Evolutionary conservation across 176 grass and related monocot genomes (phyloP), one percentile per base, ranked within the genome.

Genomic region (Avena insularis): DNA sequence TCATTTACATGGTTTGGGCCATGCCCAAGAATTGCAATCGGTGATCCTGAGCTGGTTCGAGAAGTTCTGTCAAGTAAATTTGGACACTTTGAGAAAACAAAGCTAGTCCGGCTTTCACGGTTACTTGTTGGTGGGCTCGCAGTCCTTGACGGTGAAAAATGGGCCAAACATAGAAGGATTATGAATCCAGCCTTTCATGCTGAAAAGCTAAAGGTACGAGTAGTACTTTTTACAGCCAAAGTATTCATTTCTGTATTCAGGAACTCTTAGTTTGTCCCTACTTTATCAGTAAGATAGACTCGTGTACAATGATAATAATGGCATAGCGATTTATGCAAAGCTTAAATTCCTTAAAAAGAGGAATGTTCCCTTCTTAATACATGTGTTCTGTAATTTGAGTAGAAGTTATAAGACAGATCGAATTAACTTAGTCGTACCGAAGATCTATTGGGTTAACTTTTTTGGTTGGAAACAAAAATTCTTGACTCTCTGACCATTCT

Each of bases 141-240:
- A 1, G 19, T 38, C 48, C 77, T 90, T 58, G 83, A 93, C 12
- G 89, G 88, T 43, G 82, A 93, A 51, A 79, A 97, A 90, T 97
- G 90, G 94, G 88, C 14, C n/a, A 94, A 89, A 9, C 90, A 89
- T 31, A 86, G 90, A 49, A 90, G 77, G 69, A 94, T 97, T 29
- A 75, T 97, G 75, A 97, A 92, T 66, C 89, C 90, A 45, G 92
- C 92, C 38, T 97, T 97, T 19, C 91, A 89, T 75, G 36, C 85
- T 9, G 92, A 94, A 62, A 94, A 94, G 63, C 38, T 94, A 3
- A 94, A 97, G 90, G 92, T 93, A 61, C 12, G 14, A 36, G 47
- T 54, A 43, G 1, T 20, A 16, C 16, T 43, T 70, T 5, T 4
- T 83, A 40, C 11, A 54, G 33, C 33, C 33, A 35, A 35, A 35